Base-by-base conservation (phyloP, 1,139 yeast genomes). In the Blastobotrys buckinghamii region DNA sequence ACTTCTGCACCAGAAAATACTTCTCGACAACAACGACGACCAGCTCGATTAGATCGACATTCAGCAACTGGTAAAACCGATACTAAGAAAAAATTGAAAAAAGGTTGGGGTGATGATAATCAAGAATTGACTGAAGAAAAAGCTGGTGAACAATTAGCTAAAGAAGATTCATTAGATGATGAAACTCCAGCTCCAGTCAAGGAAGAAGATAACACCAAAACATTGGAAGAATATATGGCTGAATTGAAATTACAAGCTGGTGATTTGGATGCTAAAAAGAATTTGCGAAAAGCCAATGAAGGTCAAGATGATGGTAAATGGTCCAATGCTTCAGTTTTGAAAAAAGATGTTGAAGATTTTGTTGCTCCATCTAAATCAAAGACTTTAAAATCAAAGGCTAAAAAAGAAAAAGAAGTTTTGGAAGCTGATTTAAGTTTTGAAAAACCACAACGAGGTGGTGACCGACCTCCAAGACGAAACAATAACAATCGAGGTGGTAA, bases 21-120 rank as follows among this genome's bases (percentile, higher is more conserved):
- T 52, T 78, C 78, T 59, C 49, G 71, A 77, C 57, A 61, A 68
- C 53, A 53, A 57, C 53, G 62, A 49, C 49, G 42, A 43, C 54
- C 74, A n/a, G 12, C 59, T 42, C 30, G 19, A 55, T 74, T 71
- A 75, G 78, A 68, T 70, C 94, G 95, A 75, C 94, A 83, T 69
- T 81, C 90, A 59, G 85, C 86, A 78, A 67, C 85, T 58, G 87
- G 83, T 66, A 84, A 83, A 78, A 73, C 82, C 63, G 97, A 89
- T 75, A 75, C 95, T 63, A 79, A 77, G 63, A 89, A 89, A 84
- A 83, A 84, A 73, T 76, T 83, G 66, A 79, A 77, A 71, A 84
- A 82, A 74, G 90, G 94, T 72, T 90, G 96, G 81, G 88, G 89
- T 64, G 82, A 81, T 68, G 81, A 81, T 70, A 72, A 75, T 64